Evolutionary conservation across 208 protist genomes (phyloP).

Genomic region (Crithidia fasciculata): DNA sequence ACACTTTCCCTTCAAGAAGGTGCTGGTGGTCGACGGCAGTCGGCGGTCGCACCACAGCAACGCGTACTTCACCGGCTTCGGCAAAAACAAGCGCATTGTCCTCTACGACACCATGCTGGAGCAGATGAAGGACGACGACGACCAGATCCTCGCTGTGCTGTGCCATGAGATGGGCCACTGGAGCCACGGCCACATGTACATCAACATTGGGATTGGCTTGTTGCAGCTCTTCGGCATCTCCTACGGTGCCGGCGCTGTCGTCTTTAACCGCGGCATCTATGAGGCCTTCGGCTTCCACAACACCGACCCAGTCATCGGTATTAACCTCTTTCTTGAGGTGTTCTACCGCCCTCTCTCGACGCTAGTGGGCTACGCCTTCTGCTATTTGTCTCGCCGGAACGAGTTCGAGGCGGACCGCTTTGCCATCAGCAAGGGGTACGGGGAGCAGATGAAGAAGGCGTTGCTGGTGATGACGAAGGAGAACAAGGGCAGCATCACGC

Average conservation of each 20-base stretch:
- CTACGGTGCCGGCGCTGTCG: conserved; percentile 60
- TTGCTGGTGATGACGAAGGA: conserved; percentile 64
- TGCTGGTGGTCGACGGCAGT: conserved; percentile 83
- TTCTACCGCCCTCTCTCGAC: conserved; percentile 49
- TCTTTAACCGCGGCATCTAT: conserved; percentile 74
- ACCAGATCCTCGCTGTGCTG: conserved; percentile 73
- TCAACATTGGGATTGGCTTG: conserved; percentile 40
- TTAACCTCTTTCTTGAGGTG: conserved; percentile 55
- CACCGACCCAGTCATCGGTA: conserved; percentile 64
- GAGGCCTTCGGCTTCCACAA: conserved; percentile 70
- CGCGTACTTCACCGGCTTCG: conserved; percentile 91
- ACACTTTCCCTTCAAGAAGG: conserved; percentile 74
- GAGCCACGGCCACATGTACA: conserved; percentile 67
- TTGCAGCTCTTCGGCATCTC: conserved; percentile 54
- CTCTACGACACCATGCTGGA: conserved; percentile 90
- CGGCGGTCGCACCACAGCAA: conserved; percentile 84
- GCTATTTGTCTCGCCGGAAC: conserved; percentile 37
- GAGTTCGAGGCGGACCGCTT: conserved; percentile 85
- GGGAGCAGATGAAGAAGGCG: conserved; percentile 35
- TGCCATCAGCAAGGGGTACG: conserved; percentile 59
- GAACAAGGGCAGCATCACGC: conserved; percentile 65
- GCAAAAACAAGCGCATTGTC: conserved; percentile 88
- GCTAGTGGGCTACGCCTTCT: conserved; percentile 49
- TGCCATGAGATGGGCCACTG: conserved; percentile 93
- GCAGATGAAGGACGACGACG: conserved; percentile 65